phyloP scores from a whole-genome alignment of 2,329 filamentous ascomycete genomes.

The Trematosphaeria pertusa region DNA sequence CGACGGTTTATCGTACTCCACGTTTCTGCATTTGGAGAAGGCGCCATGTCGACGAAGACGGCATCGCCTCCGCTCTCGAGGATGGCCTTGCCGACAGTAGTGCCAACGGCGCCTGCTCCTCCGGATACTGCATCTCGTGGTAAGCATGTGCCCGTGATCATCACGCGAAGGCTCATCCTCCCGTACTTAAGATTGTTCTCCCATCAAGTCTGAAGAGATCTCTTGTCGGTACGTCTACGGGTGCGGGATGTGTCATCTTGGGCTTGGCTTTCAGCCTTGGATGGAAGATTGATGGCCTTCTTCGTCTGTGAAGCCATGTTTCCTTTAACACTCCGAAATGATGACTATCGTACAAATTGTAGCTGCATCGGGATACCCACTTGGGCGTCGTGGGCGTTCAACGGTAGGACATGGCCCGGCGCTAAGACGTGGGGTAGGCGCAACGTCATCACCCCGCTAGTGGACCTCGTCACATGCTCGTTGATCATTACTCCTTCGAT shows the following conservation, averaged over 20 bases:
- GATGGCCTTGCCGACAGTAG: conserved; percentile 27
- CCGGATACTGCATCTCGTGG: conserved; percentile 27
- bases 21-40: conserved; percentile 4
- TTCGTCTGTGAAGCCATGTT: too few relatives aligned
- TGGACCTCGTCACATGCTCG: not conserved
- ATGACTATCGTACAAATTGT: too few relatives aligned
- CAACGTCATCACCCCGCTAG: not conserved
- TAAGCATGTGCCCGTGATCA: conserved; percentile 3
- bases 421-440: not conserved
- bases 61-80: conserved; percentile 37
- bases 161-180: not conserved
- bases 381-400: not conserved
- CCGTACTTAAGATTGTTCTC: conserved; percentile 29
- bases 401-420: not conserved
- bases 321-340: too few relatives aligned
- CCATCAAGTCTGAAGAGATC: conserved; percentile 32
- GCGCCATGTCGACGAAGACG: conserved; percentile 24
- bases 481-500: not conserved
- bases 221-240: conserved; percentile 22
- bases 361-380: not conserved
- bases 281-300: too few relatives aligned
- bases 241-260: conserved; percentile 24
- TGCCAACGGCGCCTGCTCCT: conserved; percentile 34
- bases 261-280: too few relatives aligned
- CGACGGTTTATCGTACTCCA: conserved; percentile 13